Conservation (phyloP, 2,329 filamentous ascomycete genomes). For the Talaromyces piceae region DNA sequence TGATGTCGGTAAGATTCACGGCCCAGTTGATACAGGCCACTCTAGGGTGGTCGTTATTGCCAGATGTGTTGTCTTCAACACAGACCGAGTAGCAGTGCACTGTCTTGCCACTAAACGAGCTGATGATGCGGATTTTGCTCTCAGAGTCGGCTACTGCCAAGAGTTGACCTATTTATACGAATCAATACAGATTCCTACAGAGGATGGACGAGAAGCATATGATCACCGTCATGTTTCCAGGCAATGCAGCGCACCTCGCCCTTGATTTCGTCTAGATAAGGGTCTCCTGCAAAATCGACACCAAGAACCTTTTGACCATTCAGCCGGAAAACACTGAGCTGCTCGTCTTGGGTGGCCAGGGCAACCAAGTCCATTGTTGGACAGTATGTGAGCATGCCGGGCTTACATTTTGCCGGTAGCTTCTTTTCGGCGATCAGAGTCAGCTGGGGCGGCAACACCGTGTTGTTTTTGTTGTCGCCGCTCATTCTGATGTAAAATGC, state of each 20-base stretch:
- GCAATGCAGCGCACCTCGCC: slow-evolving; percentile 33
- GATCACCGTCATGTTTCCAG: slow-evolving; percentile 63
- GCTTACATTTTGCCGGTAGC: slow-evolving; percentile 36
- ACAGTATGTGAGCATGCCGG: slow-evolving; percentile 60
- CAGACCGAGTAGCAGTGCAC: slow-evolving; percentile 58
- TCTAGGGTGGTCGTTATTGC: slow-evolving; percentile 12
- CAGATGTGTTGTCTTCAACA: slow-evolving; percentile 11
- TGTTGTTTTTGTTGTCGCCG: background rate
- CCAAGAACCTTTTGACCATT: slow-evolving; percentile 65
- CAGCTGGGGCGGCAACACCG: slow-evolving; percentile 19
- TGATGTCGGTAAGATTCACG: slow-evolving; percentile 47
- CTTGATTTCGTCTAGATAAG: slow-evolving; percentile 38
- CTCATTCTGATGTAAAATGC: background rate
- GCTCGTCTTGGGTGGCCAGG: slow-evolving; percentile 58
- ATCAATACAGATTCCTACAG: background rate
- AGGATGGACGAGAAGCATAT: background rate
- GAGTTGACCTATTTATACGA: slow-evolving; percentile 45
- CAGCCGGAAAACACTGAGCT: slow-evolving; percentile 68
- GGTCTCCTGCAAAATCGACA: slow-evolving; percentile 30
- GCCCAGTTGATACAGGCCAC: slow-evolving; percentile 49
- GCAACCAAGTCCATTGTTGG: slow-evolving; percentile 79
- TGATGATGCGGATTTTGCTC: slow-evolving; percentile 67
- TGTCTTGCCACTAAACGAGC: slow-evolving; percentile 72
- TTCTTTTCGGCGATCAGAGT: slow-evolving; percentile 34
- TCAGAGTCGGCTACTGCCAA: slow-evolving; percentile 81